Conservation (phyloP, 2,329 filamentous ascomycete species). For the Chalaropsis thielavioides region DNA sequence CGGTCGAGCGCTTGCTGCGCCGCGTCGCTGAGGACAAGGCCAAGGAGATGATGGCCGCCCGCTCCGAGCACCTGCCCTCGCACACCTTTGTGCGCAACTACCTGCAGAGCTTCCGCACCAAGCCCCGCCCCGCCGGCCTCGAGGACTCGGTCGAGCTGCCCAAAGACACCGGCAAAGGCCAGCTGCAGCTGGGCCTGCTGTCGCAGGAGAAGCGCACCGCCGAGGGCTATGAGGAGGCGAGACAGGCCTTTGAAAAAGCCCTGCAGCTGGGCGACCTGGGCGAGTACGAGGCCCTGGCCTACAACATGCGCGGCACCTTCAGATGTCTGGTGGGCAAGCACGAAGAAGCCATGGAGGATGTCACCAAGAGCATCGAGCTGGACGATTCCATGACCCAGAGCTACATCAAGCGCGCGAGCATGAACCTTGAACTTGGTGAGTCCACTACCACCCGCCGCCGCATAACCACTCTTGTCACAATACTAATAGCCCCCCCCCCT, state of each 20-base stretch:
- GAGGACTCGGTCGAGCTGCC: conserved; percentile 67
- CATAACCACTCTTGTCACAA: too few relatives aligned
- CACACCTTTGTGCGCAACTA: conserved; percentile 98
- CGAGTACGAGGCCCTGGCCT: conserved; percentile 75
- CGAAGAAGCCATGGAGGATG: conserved; percentile 63
- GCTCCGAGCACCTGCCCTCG: conserved; percentile 76
- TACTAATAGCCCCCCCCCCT: too few relatives aligned
- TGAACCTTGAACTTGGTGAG: conserved; percentile 73
- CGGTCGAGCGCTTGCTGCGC: conserved; percentile 86
- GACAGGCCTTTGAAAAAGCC: conserved; percentile 73
- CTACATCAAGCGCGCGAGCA: conserved; percentile 97
- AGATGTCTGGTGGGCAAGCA: conserved; percentile 84
- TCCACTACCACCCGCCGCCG: conserved; percentile 8
- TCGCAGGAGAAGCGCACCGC: conserved; percentile 74
- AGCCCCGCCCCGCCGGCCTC: conserved; percentile 63
- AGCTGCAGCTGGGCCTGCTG: conserved; percentile 69
- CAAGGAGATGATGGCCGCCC: conserved; percentile 75
- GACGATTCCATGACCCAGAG: conserved; percentile 82
- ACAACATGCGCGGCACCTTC: conserved; percentile 96
- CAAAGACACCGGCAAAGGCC: conserved; percentile 66
- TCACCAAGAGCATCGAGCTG: conserved; percentile 85
- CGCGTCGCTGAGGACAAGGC: conserved; percentile 93
- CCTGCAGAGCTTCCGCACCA: conserved; percentile 89
- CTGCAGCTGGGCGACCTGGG: conserved; percentile 67
- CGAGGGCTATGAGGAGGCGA: conserved; percentile 82